Evolutionary conservation across 495 filamentous ascomycete species (phyloP), one percentile per base, ranked within the genome.

Genomic region (Neurospora sp.): DNA sequence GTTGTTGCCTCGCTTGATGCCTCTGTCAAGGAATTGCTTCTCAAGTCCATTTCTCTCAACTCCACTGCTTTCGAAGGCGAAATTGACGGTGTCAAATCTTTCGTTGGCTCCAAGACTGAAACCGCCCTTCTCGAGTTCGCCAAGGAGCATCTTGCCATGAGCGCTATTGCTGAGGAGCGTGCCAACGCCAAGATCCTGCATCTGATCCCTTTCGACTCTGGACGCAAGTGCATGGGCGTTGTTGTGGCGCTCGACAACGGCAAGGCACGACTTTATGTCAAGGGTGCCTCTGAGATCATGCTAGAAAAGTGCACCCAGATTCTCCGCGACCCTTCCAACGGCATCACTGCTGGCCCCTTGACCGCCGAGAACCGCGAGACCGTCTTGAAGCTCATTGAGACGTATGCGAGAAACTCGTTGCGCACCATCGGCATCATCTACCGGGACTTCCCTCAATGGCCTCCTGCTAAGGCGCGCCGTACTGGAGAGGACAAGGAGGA

Each of bases 41-140:
- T 88, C 39, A 86, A 94, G 69, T 95, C 93, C 0, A 93, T 97
- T 74, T 87, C 90, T 14, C 81, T 94, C 73, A 97, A 97, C 82
- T 95, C 94, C 1, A 96, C 94, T 0, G 94, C 94, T 8, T 96
- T 95, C 75, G 93, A 97, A 78, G 91, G 92, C 40, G 92, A 94
- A 40, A 86, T 88, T 40, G 89, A 93, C 45, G 92, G 92, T 1
- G 87, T 87, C 0, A 82, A 87, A 12, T 87, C 88, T 0, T 97
- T 94, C 74, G 89, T 96, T 71, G 94, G 94, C 69, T 96, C 94
- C 6, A 97, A 96, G 83, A 97, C 94, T 0, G 94, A 97, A 76
- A 95, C 93, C 7, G 92, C 94, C 2, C 84, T 97, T 44, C 83
- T 97, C 17, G 86, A 86, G 27, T 91, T 94, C 74, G 93, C 93